Evolutionary conservation across 2,329 filamentous ascomycete genomes (phyloP).

Genomic region (Beauveria medogensis): DNA sequence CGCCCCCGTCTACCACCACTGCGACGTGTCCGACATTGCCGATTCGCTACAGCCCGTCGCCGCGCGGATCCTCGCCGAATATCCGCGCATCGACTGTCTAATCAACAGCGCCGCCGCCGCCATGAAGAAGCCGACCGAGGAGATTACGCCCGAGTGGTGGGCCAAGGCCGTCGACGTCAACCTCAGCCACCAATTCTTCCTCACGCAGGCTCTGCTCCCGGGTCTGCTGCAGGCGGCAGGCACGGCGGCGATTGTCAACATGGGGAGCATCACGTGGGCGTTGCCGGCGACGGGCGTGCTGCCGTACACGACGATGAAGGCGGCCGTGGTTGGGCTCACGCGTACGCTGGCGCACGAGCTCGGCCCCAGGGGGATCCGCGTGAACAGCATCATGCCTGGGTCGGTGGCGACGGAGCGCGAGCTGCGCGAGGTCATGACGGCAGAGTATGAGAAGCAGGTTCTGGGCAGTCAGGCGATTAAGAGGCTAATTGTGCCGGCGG

Average conservation of each 20-base stretch:
- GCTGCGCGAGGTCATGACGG: constrained; percentile 34
- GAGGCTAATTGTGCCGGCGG: constrained; percentile 30
- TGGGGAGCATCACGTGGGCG: constrained; percentile 47
- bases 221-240: constrained; percentile 62
- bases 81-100: constrained; percentile 65
- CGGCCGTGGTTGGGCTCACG: constrained; percentile 51
- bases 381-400: constrained; percentile 43
- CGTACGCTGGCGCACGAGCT: constrained; percentile 52
- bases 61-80: constrained; percentile 18
- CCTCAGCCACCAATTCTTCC: constrained; percentile 44
- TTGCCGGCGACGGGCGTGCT: constrained; percentile 44
- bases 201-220: constrained; percentile 64
- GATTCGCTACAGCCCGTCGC: constrained; percentile 21
- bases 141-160: constrained; percentile 29
- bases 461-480: constrained; percentile 34
- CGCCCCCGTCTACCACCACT: constrained; percentile 27
- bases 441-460: constrained; percentile 30
- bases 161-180: constrained; percentile 31
- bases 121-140: constrained; percentile 14
- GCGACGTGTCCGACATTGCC: constrained; percentile 29
- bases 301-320: constrained; percentile 52
- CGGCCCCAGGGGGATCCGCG: constrained; percentile 38
- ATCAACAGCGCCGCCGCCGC: constrained; percentile 71
- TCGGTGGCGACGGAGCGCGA: constrained; percentile 38
- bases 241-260: constrained; percentile 47